These are phyloP conservation scores for Boletellus deceptivus DNA, from an alignment of 1,284 basidiomycete species.

Conservation along the genomic window DNA sequence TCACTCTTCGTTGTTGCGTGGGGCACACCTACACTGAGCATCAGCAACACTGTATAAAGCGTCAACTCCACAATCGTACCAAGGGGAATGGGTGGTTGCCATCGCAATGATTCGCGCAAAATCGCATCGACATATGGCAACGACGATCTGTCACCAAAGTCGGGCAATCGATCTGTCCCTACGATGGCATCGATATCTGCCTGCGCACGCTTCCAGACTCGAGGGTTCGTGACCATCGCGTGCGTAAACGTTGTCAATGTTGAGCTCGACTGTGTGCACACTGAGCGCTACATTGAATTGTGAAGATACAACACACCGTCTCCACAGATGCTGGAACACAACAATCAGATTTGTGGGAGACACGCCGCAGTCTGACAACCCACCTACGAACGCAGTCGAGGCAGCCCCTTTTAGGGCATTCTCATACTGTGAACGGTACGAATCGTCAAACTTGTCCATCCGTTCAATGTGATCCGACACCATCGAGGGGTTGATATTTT, in stretches of 20 bases:
- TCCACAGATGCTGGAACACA: slow-evolving; percentile 16
- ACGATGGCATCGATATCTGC: slow-evolving; percentile 40
- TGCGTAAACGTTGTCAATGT: slow-evolving; percentile 28
- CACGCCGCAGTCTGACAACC: background rate
- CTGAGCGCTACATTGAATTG: background rate
- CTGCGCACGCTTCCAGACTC: slow-evolving; percentile 34
- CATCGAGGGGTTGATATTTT: slow-evolving; percentile 9
- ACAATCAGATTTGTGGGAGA: background rate
- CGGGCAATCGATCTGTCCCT: slow-evolving; percentile 38
- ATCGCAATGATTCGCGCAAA: slow-evolving; percentile 38
- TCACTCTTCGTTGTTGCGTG: slow-evolving; percentile 19
- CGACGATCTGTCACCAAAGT: slow-evolving; percentile 36
- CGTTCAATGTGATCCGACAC: slow-evolving; percentile 18
- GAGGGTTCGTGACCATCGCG: slow-evolving; percentile 37
- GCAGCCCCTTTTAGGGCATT: slow-evolving; percentile 20
- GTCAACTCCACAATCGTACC: slow-evolving; percentile 8
- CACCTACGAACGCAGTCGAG: slow-evolving; percentile 23
- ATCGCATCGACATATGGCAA: slow-evolving; percentile 41
- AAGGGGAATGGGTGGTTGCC: slow-evolving; percentile 25
- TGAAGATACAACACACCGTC: slow-evolving; percentile 14
- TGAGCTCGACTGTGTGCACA: slow-evolving; percentile 10
- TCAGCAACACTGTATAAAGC: background rate
- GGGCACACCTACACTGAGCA: slow-evolving; percentile 11
- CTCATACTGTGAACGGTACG: slow-evolving; percentile 14
- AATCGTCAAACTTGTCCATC: slow-evolving; percentile 15